These are phyloP conservation scores for Diaporthe nobilis DNA, from an alignment of 2,329 filamentous ascomycete genomes.

Conservation along the genomic window DNA sequence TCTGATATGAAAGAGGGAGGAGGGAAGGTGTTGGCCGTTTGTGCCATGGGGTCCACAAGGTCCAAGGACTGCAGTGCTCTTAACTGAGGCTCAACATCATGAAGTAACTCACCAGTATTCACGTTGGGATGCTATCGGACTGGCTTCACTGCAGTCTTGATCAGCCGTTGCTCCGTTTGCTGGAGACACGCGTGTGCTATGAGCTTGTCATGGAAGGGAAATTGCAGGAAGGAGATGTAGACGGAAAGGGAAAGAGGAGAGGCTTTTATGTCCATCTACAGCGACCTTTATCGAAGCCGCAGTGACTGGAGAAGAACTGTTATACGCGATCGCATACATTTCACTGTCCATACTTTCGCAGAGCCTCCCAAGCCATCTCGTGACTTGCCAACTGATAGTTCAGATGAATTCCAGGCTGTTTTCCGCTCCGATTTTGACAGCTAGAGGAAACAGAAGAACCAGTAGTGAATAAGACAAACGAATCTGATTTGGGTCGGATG, in stretches of 20 bases:
- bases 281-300: background rate
- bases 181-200: background rate
- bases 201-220: background rate
- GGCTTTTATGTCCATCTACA: background rate
- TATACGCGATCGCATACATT: background rate
- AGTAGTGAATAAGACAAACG: background rate
- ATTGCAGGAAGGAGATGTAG: background rate
- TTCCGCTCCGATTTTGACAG: background rate
- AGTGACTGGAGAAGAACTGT: background rate
- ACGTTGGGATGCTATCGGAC: background rate
- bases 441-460: background rate
- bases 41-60: background rate
- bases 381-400: conserved; percentile 5
- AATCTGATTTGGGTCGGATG: background rate
- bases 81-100: background rate
- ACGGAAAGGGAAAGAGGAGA: too few relatives aligned
- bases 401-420: background rate
- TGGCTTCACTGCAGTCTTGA: background rate
- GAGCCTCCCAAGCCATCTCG: background rate
- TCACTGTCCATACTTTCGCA: background rate
- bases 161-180: background rate
- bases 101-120: background rate
- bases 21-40: background rate
- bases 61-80: background rate
- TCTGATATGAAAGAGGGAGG: background rate